Conservation (phyloP, 2,329 filamentous ascomycete species). For the Microcyclospora tardicrescens region DNA sequence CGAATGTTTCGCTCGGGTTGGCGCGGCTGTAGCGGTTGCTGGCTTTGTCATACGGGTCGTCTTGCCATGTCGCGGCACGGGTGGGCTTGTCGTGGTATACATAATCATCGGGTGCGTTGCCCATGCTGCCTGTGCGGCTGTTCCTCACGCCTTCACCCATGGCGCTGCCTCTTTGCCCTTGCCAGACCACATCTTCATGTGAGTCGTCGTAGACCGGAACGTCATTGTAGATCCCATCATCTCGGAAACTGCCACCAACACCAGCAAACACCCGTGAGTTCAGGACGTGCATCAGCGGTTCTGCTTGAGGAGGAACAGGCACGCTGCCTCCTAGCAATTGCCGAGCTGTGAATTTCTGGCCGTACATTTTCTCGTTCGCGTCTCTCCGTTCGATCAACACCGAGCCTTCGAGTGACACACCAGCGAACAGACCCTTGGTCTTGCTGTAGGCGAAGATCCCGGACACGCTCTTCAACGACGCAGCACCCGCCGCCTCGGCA, state of each 20-base stretch:
- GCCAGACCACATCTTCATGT: constrained; percentile 75
- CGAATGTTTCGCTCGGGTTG: constrained; percentile 39
- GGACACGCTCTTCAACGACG: constrained; percentile 75
- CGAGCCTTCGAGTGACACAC: constrained; percentile 85
- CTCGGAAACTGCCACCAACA: constrained; percentile 21
- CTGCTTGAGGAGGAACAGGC: constrained; percentile 65
- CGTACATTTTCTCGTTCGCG: constrained; percentile 94
- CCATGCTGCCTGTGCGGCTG: constrained; percentile 32
- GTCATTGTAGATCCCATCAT: constrained; percentile 79
- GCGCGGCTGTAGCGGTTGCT: constrained; percentile 38
- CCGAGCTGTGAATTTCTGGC: constrained; percentile 63
- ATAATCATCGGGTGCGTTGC: constrained; percentile 31
- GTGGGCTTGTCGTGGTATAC: constrained; percentile 43
- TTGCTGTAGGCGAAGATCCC: constrained; percentile 96
- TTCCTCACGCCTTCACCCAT: constrained; percentile 53
- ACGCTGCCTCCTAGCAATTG: constrained; percentile 72
- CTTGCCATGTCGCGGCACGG: constrained; percentile 59
- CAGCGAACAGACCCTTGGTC: constrained; percentile 93
- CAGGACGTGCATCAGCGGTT: constrained; percentile 70
- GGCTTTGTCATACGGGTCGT: constrained; percentile 56
- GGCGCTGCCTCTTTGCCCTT: constrained; percentile 56
- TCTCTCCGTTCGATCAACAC: constrained; percentile 90
- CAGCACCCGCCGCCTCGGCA: constrained; percentile 88
- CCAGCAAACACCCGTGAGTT: constrained; percentile 68
- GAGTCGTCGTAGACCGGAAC: constrained; percentile 74